Percentiles rank a stretch among this genome's conserved stretches.
Evolutionary conservation across 1,284 basidiomycete species (phyloP).

Genomic region (Papiliotrema fonsecae): DNA sequence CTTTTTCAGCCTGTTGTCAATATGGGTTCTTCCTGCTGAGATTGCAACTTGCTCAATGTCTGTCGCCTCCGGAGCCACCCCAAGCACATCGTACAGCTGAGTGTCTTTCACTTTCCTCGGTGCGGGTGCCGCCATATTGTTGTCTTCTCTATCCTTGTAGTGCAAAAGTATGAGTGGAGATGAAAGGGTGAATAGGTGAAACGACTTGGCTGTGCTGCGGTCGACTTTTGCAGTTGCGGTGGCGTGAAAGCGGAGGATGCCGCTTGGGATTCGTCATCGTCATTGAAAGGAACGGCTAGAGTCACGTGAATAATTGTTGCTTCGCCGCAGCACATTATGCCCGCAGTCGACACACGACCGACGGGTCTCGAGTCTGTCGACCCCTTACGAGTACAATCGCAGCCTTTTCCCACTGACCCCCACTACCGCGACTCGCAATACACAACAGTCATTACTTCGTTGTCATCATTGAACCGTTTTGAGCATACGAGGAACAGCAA

Average conservation of each 20-base stretch:
- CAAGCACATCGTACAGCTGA: conserved; percentile 45
- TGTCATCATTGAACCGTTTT: no score
- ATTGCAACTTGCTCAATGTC: conserved; percentile 39
- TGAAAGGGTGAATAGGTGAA: neutral
- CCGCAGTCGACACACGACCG: no score
- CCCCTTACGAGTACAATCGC: no score
- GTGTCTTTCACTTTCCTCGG: conserved; percentile 40
- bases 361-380: no score
- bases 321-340: neutral
- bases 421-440: no score
- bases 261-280: conserved; percentile 1
- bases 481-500: no score
- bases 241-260: neutral
- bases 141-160: neutral
- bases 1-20: conserved; percentile 66
- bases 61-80: conserved; percentile 41
- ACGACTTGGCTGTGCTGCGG: neutral
- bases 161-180: neutral
- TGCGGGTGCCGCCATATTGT: no score
- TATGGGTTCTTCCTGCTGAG: neutral
- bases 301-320: neutral
- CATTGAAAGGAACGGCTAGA: neutral
- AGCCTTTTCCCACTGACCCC: no score
- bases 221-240: neutral
- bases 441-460: no score